These are phyloP conservation scores for Chaetomium sp. DNA, from an alignment of 2,329 filamentous ascomycete genomes.

Conservation along the genomic window DNA sequence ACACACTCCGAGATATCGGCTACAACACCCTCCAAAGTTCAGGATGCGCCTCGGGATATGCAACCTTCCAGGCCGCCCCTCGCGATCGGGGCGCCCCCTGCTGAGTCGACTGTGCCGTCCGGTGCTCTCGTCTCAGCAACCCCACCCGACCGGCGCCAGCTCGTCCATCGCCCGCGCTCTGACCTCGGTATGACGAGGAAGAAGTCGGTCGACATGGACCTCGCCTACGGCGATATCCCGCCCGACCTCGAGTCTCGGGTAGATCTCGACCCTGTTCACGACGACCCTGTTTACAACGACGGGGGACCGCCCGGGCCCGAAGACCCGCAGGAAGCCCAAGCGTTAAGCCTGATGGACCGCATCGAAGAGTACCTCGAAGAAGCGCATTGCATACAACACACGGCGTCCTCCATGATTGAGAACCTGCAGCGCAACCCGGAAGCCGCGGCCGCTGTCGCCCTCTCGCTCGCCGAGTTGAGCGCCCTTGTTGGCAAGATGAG, in stretches of 20 bases:
- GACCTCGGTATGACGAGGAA: conserved; percentile 43
- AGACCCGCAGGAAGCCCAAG: conserved; percentile 50
- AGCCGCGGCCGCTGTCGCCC: conserved; percentile 87
- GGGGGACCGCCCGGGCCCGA: conserved; percentile 47
- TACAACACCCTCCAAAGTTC: conserved; percentile 47
- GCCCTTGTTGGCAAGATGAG: conserved; percentile 80
- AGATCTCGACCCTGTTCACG: conserved; percentile 46
- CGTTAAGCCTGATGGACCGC: conserved; percentile 63
- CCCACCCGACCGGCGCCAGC: conserved; percentile 33
- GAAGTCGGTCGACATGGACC: conserved; percentile 78
- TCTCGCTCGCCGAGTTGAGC: conserved; percentile 90
- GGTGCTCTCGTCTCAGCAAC: not conserved
- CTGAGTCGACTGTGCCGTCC: conserved; percentile 27
- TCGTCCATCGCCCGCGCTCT: conserved; percentile 45
- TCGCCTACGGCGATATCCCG: conserved; percentile 85
- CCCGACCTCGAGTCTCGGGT: conserved; percentile 61
- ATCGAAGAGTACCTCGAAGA: conserved; percentile 81
- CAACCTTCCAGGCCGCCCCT: conserved; percentile 46
- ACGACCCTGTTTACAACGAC: conserved; percentile 38
- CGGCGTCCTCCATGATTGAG: conserved; percentile 78
- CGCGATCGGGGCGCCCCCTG: conserved; percentile 34
- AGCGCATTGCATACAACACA: conserved; percentile 84
- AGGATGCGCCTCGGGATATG: conserved; percentile 50
- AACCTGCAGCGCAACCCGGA: conserved; percentile 74
- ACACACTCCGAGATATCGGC: conserved; percentile 56